Conservation (phyloP, 176 grass and related monocot species). For the Eragrostis curvula region DNA sequence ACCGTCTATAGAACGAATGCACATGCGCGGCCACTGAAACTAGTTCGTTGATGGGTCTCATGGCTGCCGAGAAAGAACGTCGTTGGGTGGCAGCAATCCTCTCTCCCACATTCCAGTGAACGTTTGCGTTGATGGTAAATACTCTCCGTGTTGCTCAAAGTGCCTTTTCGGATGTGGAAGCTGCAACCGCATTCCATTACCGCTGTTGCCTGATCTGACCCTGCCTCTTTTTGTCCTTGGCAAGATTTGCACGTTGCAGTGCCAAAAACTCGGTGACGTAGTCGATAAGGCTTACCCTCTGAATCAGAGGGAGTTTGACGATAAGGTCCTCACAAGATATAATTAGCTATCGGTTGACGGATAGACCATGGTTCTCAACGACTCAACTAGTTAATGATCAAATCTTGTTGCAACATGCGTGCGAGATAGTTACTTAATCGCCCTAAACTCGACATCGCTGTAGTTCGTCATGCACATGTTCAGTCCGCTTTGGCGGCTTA, state of each 20-base stretch:
- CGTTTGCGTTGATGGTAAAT: background rate
- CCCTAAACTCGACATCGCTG: background rate
- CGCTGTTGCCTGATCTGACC: conserved; percentile 10
- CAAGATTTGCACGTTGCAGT: conserved; percentile 15
- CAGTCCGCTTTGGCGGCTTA: background rate
- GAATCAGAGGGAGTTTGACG: background rate
- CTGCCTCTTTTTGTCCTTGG: background rate
- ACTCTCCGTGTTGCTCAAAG: background rate
- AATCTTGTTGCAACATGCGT: background rate
- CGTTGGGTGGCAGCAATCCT: background rate
- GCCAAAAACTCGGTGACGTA: conserved; percentile 22
- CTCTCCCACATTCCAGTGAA: conserved; percentile 1
- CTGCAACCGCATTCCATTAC: conserved; percentile 24
- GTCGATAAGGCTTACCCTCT: background rate
- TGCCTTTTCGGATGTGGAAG: conserved; percentile 37
- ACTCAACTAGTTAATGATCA: background rate
- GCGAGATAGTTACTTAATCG: background rate
- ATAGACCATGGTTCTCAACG: background rate
- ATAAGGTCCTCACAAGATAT: conserved; percentile 18
- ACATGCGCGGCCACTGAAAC: background rate
- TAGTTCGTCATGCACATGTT: background rate
- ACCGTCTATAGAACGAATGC: background rate
- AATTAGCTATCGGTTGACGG: conserved; percentile 15
- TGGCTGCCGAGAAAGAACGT: background rate
- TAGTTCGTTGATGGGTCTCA: too few relatives aligned